Evolutionary conservation across 805 yeast species (phyloP), one percentile per base, ranked within the genome.

Genomic region (Hemisphaericaspora nanyangensis): DNA sequence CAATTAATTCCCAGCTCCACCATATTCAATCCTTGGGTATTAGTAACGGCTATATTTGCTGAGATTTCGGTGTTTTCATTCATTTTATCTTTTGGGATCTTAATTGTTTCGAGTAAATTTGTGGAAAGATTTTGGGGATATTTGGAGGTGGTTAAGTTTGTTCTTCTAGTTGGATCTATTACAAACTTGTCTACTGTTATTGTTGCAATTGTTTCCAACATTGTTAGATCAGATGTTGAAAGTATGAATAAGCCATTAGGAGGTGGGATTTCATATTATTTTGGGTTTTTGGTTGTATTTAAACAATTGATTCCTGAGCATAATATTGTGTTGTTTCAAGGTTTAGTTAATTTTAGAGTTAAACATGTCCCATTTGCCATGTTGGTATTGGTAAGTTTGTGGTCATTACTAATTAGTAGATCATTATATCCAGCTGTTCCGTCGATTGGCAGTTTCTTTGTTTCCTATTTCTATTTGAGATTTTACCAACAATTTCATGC

Each of bases 391-490:
- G 60, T 74, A 22, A 24, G 44, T 11, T 16, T 54, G 6, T 65
- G 71, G 71, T 65, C 72, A 1, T 7, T 56, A n/a, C 26, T 60
- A 2, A 41, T 63, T 7, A 47, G 54, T 30, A 38, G 61, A 15
- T 56, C 72, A 7, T 51, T 68, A 17, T 68, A 72, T 44, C 83
- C 86, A 35, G 63, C 72, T 29, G 47, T 82, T 5, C 87, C 87
- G 11, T 64, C 80, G 6, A 61, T 61, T 16, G 62, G 65, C 17
- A 79, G 82, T 34, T 88, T 90, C 50, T 60, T 85, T 35, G 65
- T 78, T 2, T 69, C 90, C 13, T 90, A 91, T 86, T 55, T 64
- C 34, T 91, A 88, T 56, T 68, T 90, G 49, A 73, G 98, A 48
- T 90, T 87, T 59, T 80, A 65, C 65, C 93, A 88, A 52, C 54